Conservation (phyloP, 139 green algal genomes). For the Klebsormidium nitens region DNA sequence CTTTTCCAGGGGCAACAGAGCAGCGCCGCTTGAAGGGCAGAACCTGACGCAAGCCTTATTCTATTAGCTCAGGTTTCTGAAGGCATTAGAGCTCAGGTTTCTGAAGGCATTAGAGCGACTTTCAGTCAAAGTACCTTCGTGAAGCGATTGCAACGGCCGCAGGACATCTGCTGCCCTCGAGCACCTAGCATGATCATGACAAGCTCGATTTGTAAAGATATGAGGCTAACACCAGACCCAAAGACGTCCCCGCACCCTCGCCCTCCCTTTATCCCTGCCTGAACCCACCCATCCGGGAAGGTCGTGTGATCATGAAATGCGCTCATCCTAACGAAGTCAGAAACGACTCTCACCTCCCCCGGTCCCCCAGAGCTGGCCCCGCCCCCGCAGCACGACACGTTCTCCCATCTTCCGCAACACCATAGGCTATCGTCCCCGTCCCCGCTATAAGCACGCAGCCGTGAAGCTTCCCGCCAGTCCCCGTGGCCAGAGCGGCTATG, state of each 20-base stretch:
- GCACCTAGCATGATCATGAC: not conserved
- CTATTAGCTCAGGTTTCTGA: slow-evolving; percentile 1
- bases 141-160: no score
- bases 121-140: not conserved
- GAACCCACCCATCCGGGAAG: no score
- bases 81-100: not conserved
- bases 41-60: no score
- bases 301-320: no score
- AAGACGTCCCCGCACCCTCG: no score
- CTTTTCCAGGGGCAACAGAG: not conserved
- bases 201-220: not conserved
- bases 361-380: slow-evolving; percentile 20
- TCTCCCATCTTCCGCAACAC: not conserved
- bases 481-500: slow-evolving; percentile 24
- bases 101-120: slow-evolving; percentile 3
- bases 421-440: slow-evolving; percentile 25
- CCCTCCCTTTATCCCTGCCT: no score
- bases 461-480: slow-evolving; percentile 15
- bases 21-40: not conserved
- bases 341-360: slow-evolving; percentile 8
- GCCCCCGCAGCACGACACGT: slow-evolving; percentile 9
- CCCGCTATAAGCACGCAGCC: slow-evolving; percentile 30
- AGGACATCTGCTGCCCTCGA: not conserved
- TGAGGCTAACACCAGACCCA: no score
- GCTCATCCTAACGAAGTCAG: no score